These are phyloP conservation scores for Vaccinium corymbosum DNA, from an alignment of 148 eudicot species.

Conservation along the genomic window DNA sequence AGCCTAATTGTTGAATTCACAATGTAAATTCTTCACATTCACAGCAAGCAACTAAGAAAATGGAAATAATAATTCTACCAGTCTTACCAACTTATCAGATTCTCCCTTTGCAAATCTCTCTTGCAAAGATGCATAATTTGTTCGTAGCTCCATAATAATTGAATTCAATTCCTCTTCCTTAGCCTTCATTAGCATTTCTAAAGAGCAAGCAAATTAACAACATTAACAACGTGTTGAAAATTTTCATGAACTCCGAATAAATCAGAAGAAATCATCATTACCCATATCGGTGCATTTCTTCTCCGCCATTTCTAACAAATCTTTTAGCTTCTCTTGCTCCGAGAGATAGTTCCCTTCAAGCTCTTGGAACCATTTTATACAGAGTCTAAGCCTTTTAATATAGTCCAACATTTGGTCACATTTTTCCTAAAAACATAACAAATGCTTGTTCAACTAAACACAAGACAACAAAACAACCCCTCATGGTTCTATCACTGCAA, in stretches of 20 bases:
- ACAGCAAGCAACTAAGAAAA: neutral
- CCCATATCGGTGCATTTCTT: conserved; percentile 73
- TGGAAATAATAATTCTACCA: neutral
- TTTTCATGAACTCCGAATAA: neutral
- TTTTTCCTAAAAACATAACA: conserved; percentile 54
- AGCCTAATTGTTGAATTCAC: conserved; percentile 38
- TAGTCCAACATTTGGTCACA: conserved; percentile 88
- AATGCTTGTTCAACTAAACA: neutral
- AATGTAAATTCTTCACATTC: neutral
- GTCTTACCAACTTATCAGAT: conserved; percentile 67
- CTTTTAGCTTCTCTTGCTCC: conserved; percentile 64
- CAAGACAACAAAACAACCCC: neutral
- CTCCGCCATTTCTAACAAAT: conserved; percentile 56
- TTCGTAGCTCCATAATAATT: conserved; percentile 76
- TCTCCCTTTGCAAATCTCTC: conserved; percentile 76
- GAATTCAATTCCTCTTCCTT: conserved; percentile 92
- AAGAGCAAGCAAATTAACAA: conserved; percentile 19
- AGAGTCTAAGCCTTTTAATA: conserved; percentile 71
- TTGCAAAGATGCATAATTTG: conserved; percentile 56
- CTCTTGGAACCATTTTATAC: conserved; percentile 89
- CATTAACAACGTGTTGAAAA: conserved; percentile 11
- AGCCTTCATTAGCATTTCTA: conserved; percentile 72
- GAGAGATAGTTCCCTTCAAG: conserved; percentile 61
- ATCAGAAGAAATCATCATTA: conserved; percentile 25
- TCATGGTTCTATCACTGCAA: neutral